A percentile compares a stretch with the other conserved stretches of the same genome.
phyloP scores from a whole-genome alignment of 2,329 filamentous ascomycete genomes.

The Teratosphaeria nubilosa region DNA sequence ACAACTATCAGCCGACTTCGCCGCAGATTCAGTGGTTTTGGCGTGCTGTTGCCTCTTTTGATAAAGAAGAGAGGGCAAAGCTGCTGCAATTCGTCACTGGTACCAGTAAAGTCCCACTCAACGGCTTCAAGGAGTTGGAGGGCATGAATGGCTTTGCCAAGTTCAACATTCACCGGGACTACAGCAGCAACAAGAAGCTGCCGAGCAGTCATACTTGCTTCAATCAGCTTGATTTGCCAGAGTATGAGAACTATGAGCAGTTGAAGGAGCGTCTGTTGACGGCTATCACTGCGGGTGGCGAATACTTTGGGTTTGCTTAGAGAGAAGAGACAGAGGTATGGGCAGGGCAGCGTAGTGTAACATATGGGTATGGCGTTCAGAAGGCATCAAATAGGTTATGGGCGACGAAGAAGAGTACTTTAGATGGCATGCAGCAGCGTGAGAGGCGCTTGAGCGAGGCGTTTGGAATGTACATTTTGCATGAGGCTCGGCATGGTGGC shows the following conservation, averaged over 20 bases:
- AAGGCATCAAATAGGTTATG: neutral
- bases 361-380: slow-evolving; percentile 4
- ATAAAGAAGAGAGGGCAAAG: slow-evolving; percentile 97
- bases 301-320: slow-evolving; percentile 95
- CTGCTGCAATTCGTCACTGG: slow-evolving; percentile 96
- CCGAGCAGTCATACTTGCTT: slow-evolving; percentile 98
- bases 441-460: neutral
- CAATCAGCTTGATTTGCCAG: slow-evolving; percentile 96
- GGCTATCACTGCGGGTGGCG: slow-evolving; percentile 93
- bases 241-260: slow-evolving; percentile 92
- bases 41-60: slow-evolving; percentile 91
- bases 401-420: neutral
- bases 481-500: neutral
- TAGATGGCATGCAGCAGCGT: slow-evolving; percentile 4
- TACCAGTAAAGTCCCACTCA: slow-evolving; percentile 94
- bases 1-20: slow-evolving; percentile 90
- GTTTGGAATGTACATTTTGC: neutral
- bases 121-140: slow-evolving; percentile 97
- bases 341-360: slow-evolving; percentile 1
- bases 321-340: neutral
- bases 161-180: slow-evolving; percentile 98
- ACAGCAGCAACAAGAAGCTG: slow-evolving; percentile 88
- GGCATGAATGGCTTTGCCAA: slow-evolving; percentile 97
- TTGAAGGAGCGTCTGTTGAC: slow-evolving; percentile 82
- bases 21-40: slow-evolving; percentile 99